These are phyloP conservation scores for Podospora tetraspora DNA, from an alignment of 495 filamentous ascomycete genomes.

Conservation along the genomic window DNA sequence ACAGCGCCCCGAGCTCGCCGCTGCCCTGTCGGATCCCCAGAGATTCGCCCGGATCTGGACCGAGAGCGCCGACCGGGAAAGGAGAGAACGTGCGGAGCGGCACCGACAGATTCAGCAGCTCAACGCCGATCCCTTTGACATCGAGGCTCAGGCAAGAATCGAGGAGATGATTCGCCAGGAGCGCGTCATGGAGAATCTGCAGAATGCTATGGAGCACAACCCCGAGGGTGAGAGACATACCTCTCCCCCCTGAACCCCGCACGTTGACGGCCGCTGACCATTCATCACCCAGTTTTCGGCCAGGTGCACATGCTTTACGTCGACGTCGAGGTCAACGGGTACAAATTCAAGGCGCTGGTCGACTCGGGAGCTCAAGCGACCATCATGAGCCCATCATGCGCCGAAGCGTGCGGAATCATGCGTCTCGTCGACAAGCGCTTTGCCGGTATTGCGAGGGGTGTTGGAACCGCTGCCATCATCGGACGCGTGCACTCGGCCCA, in stretches of 20 bases:
- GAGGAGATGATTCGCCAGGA: slow-evolving; percentile 96
- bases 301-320: slow-evolving; percentile 94
- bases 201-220: slow-evolving; percentile 92
- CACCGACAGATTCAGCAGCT: slow-evolving; percentile 70
- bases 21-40: slow-evolving; percentile 69
- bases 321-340: slow-evolving; percentile 88
- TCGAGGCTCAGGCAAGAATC: slow-evolving; percentile 85
- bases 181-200: slow-evolving; percentile 85
- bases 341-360: slow-evolving; percentile 91
- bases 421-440: slow-evolving; percentile 91
- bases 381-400: slow-evolving; percentile 94
- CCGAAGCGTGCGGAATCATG: slow-evolving; percentile 91
- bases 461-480: slow-evolving; percentile 89
- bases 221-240: slow-evolving; percentile 70
- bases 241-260: neutral
- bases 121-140: slow-evolving; percentile 87
- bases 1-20: slow-evolving; percentile 68
- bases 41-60: slow-evolving; percentile 67
- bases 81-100: slow-evolving; percentile 64
- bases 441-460: slow-evolving; percentile 83
- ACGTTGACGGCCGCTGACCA: neutral
- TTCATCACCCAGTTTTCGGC: slow-evolving; percentile 64
- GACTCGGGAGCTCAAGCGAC: slow-evolving; percentile 97
- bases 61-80: slow-evolving; percentile 60
- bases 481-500: slow-evolving; percentile 91